Conservation (phyloP, 2,329 filamentous ascomycete genomes). For the Talaromyces piceae region DNA sequence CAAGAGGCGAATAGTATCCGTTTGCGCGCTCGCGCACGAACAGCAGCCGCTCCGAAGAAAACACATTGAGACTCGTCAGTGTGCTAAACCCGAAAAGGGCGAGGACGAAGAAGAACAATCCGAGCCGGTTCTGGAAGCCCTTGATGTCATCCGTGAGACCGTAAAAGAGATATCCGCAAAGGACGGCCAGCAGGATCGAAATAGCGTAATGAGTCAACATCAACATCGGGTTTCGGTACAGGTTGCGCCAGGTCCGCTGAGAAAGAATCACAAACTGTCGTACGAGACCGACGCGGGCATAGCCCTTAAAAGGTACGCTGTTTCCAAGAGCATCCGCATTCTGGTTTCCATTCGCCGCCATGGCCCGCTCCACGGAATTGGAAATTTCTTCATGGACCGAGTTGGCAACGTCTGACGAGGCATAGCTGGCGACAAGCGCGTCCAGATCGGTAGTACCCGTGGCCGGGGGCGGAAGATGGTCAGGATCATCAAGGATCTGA, state of each 20-base stretch:
- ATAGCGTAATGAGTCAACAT: constrained; percentile 99
- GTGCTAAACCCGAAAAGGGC: constrained; percentile 96
- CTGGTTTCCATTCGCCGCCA: constrained; percentile 58
- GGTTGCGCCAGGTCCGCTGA: constrained; percentile 86
- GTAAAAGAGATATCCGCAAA: constrained; percentile 94
- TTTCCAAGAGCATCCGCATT: constrained; percentile 49
- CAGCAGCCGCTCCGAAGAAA: constrained; percentile 79
- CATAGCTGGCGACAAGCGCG: constrained; percentile 67
- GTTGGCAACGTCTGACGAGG: constrained; percentile 67
- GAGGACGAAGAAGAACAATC: constrained; percentile 94
- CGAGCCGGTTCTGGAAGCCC: constrained; percentile 94
- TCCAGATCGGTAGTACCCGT: constrained; percentile 70
- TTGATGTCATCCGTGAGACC: constrained; percentile 92
- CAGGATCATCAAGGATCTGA: constrained; percentile 62
- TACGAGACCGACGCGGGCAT: constrained; percentile 68
- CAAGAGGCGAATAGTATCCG: constrained; percentile 88
- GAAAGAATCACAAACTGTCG: constrained; percentile 87
- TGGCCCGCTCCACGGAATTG: constrained; percentile 57
- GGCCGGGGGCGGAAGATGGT: constrained; percentile 53
- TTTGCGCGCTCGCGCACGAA: constrained; percentile 94
- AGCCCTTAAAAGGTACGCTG: constrained; percentile 53
- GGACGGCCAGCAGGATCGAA: constrained; percentile 85
- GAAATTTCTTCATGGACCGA: constrained; percentile 72
- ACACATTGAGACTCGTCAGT: constrained; percentile 85
- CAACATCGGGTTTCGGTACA: constrained; percentile 94